A percentile compares a stretch with the other conserved stretches of the same genome.
Evolutionary conservation across 1,139 yeast genomes (phyloP).

Genomic region (Yamadazyma buinensis): DNA sequence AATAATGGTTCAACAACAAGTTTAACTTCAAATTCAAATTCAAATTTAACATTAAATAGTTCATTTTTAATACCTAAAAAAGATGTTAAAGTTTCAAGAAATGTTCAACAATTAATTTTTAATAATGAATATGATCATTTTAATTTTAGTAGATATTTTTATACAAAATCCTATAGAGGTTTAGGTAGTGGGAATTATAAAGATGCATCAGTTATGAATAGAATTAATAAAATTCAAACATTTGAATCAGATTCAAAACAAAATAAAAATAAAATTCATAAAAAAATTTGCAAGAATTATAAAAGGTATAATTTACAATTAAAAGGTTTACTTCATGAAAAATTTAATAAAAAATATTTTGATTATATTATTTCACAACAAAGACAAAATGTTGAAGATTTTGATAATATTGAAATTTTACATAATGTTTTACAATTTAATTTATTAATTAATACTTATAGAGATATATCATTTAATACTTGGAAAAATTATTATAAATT

Average conservation of each 20-base stretch:
- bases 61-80: conserved; percentile 10
- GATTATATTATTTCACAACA: conserved; percentile 29
- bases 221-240: conserved; percentile 27
- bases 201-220: conserved; percentile 41
- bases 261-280: conserved; percentile 13
- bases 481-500: conserved; percentile 40
- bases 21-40: background rate
- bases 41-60: conserved; percentile 3
- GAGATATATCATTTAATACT: conserved; percentile 38
- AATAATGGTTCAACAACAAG: background rate
- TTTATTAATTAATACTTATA: conserved; percentile 36
- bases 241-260: conserved; percentile 4
- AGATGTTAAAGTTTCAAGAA: conserved; percentile 26
- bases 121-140: conserved; percentile 35
- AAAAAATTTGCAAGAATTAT: conserved; percentile 9
- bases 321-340: conserved; percentile 39
- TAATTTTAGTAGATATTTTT: conserved; percentile 37
- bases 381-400: conserved; percentile 34
- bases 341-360: conserved; percentile 29
- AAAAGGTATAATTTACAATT: conserved; percentile 25
- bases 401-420: conserved; percentile 39
- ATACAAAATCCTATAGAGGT: conserved; percentile 40
- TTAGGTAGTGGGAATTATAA: conserved; percentile 48
- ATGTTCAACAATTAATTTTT: conserved; percentile 33
- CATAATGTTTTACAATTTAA: conserved; percentile 44